phyloP scores from a whole-genome alignment of 208 protist species.

The Leishmania braziliensis region DNA sequence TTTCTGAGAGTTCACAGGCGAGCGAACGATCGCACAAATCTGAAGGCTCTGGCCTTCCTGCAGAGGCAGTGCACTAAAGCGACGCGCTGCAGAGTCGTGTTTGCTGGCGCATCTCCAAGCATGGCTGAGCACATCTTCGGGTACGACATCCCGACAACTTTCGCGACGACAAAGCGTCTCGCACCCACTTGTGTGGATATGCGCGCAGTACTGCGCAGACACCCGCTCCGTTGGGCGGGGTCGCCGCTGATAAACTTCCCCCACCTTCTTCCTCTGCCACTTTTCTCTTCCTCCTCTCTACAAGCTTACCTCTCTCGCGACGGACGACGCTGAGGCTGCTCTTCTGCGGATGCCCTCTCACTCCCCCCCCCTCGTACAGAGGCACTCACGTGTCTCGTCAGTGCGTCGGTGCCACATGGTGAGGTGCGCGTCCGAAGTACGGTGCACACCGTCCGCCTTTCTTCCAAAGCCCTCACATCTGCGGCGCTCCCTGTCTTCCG shows the following conservation, averaged over 20 bases:
- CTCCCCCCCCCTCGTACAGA: not conserved
- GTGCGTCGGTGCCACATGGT: not conserved
- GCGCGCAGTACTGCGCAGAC: not conserved
- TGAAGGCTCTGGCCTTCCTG: not conserved
- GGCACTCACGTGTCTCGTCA: not conserved
- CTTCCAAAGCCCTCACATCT: not conserved
- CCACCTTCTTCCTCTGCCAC: not conserved
- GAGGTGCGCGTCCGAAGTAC: not conserved
- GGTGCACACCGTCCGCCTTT: not conserved
- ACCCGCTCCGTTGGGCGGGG: not conserved
- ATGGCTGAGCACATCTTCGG: not conserved
- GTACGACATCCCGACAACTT: not conserved
- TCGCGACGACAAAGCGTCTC: not conserved
- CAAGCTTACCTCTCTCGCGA: not conserved
- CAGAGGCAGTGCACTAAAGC: not conserved
- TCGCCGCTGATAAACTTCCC: not conserved
- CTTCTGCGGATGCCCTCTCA: not conserved
- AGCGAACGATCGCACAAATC: not conserved
- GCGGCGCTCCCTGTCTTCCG: not conserved
- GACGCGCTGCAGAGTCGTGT: not conserved
- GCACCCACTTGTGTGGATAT: not conserved
- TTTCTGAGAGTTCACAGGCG: not conserved
- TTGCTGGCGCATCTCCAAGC: not conserved
- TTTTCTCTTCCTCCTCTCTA: not conserved
- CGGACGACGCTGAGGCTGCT: not conserved